A percentile compares a stretch with the other conserved stretches of the same genome.
phyloP scores from a whole-genome alignment of 345 rosid species.

The Linum tenue region DNA sequence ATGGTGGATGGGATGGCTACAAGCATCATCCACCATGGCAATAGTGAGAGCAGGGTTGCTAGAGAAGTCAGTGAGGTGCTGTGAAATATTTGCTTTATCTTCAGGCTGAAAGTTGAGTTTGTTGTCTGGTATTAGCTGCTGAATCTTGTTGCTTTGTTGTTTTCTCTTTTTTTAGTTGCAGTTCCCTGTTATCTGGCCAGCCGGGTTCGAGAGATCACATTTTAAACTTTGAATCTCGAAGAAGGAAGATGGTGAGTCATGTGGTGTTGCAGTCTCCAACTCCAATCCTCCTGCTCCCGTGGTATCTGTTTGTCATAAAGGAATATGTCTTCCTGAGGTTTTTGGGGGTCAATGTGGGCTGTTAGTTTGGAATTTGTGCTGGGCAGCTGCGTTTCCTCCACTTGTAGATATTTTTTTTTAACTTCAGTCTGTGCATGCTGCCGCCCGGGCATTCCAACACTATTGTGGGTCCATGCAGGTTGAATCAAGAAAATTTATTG shows the following conservation, averaged over 20 bases:
- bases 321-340: too few species aligned
- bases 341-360: too few species aligned
- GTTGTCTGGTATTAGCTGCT: neutral
- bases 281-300: too few species aligned
- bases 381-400: neutral
- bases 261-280: too few species aligned
- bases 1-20: slow-evolving; percentile 7
- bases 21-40: neutral
- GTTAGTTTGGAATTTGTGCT: too few species aligned
- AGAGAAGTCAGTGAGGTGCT: neutral
- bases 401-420: neutral
- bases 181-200: neutral
- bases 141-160: neutral
- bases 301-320: too few species aligned
- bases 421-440: neutral
- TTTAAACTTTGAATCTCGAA: too few species aligned
- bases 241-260: too few species aligned
- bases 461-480: neutral
- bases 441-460: neutral
- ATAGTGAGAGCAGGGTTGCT: too few species aligned
- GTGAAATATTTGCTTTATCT: neutral
- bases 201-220: too few species aligned
- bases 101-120: neutral
- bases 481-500: neutral
- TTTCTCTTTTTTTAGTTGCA: neutral